These are phyloP conservation scores for Polyrhizophydium stewartii DNA, from an alignment of 371 early-diverging fungal genomes.

Conservation along the genomic window DNA sequence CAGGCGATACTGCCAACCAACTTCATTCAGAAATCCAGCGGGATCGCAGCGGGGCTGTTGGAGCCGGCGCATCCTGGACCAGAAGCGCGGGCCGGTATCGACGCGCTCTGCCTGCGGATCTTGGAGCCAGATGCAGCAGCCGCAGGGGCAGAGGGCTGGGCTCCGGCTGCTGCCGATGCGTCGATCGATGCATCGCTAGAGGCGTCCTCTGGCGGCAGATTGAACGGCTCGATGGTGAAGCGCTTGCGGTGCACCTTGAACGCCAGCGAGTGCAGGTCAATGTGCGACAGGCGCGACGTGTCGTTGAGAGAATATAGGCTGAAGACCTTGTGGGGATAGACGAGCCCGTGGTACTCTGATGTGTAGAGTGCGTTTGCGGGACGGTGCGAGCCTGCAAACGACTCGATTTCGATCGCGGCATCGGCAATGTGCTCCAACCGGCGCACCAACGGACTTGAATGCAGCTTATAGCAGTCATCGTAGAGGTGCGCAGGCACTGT, in stretches of 20 bases:
- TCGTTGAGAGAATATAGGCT: slow-evolving; percentile 73
- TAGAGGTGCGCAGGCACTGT: slow-evolving; percentile 81
- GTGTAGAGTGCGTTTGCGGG: slow-evolving; percentile 21
- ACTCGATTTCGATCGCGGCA: slow-evolving; percentile 84
- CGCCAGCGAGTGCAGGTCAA: slow-evolving; percentile 61
- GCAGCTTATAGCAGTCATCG: slow-evolving; percentile 33
- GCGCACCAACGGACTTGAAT: slow-evolving; percentile 53
- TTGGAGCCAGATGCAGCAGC: too few relatives aligned
- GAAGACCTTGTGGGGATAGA: slow-evolving; percentile 80
- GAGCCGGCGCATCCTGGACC: too few relatives aligned
- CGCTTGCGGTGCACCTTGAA: slow-evolving; percentile 78
- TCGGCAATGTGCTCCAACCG: slow-evolving; percentile 81
- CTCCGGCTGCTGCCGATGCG: too few relatives aligned
- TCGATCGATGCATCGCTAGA: too few relatives aligned
- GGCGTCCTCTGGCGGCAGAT: slow-evolving; percentile 82
- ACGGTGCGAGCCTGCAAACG: slow-evolving; percentile 71
- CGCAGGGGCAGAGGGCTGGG: too few relatives aligned
- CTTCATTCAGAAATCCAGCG: too few relatives aligned
- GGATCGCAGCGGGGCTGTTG: too few relatives aligned
- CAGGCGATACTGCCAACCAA: too few relatives aligned
- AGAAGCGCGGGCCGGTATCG: too few relatives aligned
- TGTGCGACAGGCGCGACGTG: slow-evolving; percentile 66
- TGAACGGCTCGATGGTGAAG: slow-evolving; percentile 86
- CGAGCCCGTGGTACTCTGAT: slow-evolving; percentile 82
- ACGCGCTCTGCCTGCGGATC: too few relatives aligned